Evolutionary conservation across 495 filamentous ascomycete species (phyloP).

Genomic region (Penicillium longicatenatum): DNA sequence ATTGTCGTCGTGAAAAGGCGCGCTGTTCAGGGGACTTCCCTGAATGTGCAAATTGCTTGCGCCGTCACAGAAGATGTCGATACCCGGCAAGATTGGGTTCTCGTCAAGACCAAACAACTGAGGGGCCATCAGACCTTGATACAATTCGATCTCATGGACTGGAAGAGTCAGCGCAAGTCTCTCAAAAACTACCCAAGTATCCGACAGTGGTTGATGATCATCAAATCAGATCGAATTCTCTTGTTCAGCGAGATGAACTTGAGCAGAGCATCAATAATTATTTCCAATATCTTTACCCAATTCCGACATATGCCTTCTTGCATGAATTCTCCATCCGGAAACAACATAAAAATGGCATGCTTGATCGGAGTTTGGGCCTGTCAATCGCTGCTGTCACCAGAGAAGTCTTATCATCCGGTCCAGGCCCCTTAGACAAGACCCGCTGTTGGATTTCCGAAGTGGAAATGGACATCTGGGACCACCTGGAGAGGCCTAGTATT

Average conservation of each 20-base stretch:
- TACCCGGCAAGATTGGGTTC: constrained; percentile 1
- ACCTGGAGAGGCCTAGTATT: constrained; percentile 18
- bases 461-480: constrained; percentile 14
- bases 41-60: constrained; percentile 11
- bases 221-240: neutral
- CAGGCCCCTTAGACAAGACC: neutral
- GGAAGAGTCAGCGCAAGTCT: neutral
- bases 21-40: constrained; percentile 19
- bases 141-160: neutral
- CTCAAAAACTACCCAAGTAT: neutral
- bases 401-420: neutral
- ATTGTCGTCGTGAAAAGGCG: constrained; percentile 18
- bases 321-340: constrained; percentile 19
- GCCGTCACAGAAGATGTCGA: constrained; percentile 4
- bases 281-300: constrained; percentile 21
- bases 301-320: constrained; percentile 20
- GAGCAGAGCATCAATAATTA: constrained; percentile 1
- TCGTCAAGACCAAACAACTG: neutral
- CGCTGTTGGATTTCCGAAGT: neutral
- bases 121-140: neutral
- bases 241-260: constrained; percentile 5
- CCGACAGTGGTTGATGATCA: neutral
- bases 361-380: constrained; percentile 12
- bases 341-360: neutral
- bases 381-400: constrained; percentile 9